phyloP scores from a whole-genome alignment of 306 rosid species.

The Cicer chorassanicum region DNA sequence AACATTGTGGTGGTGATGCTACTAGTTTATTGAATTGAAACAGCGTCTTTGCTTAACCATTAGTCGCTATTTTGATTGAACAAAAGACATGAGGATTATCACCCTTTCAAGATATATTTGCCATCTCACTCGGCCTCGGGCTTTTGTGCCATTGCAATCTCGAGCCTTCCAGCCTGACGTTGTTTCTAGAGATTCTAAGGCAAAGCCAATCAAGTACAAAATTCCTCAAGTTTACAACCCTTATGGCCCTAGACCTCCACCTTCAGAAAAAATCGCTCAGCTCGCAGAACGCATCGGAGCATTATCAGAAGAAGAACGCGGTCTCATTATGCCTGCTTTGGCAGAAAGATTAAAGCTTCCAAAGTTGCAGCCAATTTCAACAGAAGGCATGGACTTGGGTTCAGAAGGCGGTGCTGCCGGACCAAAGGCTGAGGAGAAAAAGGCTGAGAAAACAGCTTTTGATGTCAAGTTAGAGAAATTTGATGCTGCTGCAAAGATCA shows the following conservation, averaged over 20 bases:
- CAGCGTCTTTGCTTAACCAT: constrained; percentile 17
- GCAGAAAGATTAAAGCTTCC: constrained; percentile 54
- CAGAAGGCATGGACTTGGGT: constrained; percentile 58
- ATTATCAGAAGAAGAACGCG: constrained; percentile 52
- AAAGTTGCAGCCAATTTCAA: constrained; percentile 58
- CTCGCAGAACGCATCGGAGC: constrained; percentile 55
- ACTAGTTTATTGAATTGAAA: constrained; percentile 21
- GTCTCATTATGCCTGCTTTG: constrained; percentile 56
- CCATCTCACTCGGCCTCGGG: constrained; percentile 12
- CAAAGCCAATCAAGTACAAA: constrained; percentile 51
- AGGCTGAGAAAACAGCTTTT: constrained; percentile 60
- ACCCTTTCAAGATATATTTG: constrained; percentile 48
- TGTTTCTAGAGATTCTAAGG: constrained; percentile 48
- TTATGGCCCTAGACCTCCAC: constrained; percentile 59
- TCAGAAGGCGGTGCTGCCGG: constrained; percentile 44
- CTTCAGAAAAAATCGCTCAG: constrained; percentile 54
- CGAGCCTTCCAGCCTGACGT: constrained; percentile 53
- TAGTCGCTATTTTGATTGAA: constrained; percentile 40
- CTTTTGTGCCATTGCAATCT: constrained; percentile 36
- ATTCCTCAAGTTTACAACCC: constrained; percentile 58
- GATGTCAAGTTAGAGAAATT: constrained; percentile 60
- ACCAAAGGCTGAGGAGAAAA: constrained; percentile 57
- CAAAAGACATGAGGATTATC: constrained; percentile 50
- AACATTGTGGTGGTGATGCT: background rate
- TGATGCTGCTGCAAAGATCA: constrained; percentile 59